A percentile compares a stretch with the other conserved stretches of the same genome.
phyloP scores from a whole-genome alignment of 495 filamentous ascomycete genomes.

The Oleoguttula mirabilis region DNA sequence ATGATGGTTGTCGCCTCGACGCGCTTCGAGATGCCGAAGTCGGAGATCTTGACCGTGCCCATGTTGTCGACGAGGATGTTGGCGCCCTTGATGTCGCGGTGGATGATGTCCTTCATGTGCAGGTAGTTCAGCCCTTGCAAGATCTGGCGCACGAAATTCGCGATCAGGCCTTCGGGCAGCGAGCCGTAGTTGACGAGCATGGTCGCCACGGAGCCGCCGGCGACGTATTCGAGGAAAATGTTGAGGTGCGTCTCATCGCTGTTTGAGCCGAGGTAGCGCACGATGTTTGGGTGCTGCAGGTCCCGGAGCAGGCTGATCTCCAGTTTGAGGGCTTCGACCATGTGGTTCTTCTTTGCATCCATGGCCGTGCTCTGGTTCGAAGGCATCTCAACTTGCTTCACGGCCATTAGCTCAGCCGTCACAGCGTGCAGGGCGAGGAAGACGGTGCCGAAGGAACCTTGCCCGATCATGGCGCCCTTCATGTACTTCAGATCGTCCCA shows the following conservation, averaged over 20 bases:
- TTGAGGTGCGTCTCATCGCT: constrained; percentile 87
- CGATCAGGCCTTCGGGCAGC: constrained; percentile 81
- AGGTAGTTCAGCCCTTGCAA: constrained; percentile 89
- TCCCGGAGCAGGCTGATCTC: constrained; percentile 92
- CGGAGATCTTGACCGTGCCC: constrained; percentile 96
- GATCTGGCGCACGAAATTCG: constrained; percentile 95
- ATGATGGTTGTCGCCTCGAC: constrained; percentile 65
- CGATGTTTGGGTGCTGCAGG: constrained; percentile 91
- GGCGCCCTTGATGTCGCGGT: constrained; percentile 96
- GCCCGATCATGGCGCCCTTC: constrained; percentile 93
- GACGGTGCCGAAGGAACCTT: constrained; percentile 93
- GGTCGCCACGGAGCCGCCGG: constrained; percentile 89
- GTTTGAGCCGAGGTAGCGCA: constrained; percentile 91
- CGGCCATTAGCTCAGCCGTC: constrained; percentile 93
- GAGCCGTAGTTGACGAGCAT: constrained; percentile 98
- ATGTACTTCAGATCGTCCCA: constrained; percentile 98
- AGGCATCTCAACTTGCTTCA: constrained; percentile 96
- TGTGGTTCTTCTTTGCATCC: constrained; percentile 87
- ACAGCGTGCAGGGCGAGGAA: constrained; percentile 94
- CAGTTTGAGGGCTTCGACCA: constrained; percentile 92
- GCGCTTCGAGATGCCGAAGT: constrained; percentile 98
- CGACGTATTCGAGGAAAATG: constrained; percentile 99
- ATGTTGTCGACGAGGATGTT: constrained; percentile 99
- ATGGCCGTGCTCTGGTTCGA: constrained; percentile 64
- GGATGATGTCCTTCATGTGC: constrained; percentile 90